Conservation (phyloP, 1,284 basidiomycete species). For the Cryptococcus deneoformans region DNA sequence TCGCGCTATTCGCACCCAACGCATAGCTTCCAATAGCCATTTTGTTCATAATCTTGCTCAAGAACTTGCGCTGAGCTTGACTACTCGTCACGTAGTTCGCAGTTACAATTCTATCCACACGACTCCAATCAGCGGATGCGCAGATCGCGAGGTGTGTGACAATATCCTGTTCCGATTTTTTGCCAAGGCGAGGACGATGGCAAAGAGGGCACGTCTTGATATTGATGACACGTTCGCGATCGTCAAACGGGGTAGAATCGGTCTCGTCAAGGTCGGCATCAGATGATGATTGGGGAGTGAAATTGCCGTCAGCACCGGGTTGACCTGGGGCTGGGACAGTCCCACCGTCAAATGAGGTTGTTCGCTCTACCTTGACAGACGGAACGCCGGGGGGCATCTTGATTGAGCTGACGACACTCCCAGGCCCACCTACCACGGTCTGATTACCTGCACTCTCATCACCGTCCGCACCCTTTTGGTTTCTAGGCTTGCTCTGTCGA, state of each 20-base stretch:
- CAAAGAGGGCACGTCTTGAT: conserved; percentile 92
- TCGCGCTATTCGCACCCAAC: conserved; percentile 79
- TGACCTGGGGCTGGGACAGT: conserved; percentile 5
- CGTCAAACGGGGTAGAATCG: conserved; percentile 50
- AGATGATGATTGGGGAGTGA: conserved; percentile 18
- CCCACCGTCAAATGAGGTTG: conserved; percentile 14
- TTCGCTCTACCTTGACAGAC: conserved; percentile 29
- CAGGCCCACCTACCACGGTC: not conserved
- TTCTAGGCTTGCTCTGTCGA: conserved; percentile 20
- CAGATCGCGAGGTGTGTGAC: conserved; percentile 91
- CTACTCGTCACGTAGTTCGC: conserved; percentile 93
- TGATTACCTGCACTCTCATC: conserved; percentile 26
- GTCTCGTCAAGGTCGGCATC: conserved; percentile 50
- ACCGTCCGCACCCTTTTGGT: conserved; percentile 7
- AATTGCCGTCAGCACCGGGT: conserved; percentile 1
- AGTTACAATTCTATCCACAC: conserved; percentile 83
- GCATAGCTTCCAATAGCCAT: conserved; percentile 82
- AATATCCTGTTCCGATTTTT: conserved; percentile 89
- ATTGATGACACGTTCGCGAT: conserved; percentile 88
- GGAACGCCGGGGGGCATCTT: conserved; percentile 17
- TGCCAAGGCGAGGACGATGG: conserved; percentile 76
- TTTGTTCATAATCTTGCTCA: conserved; percentile 83
- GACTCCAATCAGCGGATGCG: conserved; percentile 86
- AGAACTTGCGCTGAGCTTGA: conserved; percentile 97
- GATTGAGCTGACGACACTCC: not conserved